Base-by-base conservation (phyloP, 1,284 basidiomycete genomes). In the Irpex sp. region DNA sequence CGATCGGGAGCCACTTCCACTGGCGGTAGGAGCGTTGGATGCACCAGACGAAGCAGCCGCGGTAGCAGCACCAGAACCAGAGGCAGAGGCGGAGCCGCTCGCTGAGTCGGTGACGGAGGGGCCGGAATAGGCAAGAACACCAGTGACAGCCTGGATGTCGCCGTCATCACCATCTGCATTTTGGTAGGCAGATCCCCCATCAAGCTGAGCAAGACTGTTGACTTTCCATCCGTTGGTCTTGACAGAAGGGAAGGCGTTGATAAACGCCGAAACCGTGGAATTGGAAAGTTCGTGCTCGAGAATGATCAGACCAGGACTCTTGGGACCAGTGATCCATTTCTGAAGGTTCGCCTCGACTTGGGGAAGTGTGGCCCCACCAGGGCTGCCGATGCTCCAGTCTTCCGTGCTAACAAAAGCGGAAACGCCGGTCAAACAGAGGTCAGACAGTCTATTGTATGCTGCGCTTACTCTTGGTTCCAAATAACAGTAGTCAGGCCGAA, bases 271-370 rank as follows among this genome's bases (percentile, higher is more conserved):
- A 47, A 93, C 84, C 21, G 88, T 80, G 61, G 78, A 69, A 54
- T 82, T 75, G 18, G 79, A 82, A n/a, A 89, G 75, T 73, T 95
- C 94, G 74, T 96, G 94, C 74, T 95, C 90, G 64, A 96, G 81
- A 63, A 93, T 80, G 66, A 94, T 81, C 18, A 94, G 80, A 39
- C 93, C 93, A 8, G 88, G 86, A 9, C 72, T 74, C 71, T 92
- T 90, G 56, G 87, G 77, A 52, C 86, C 83, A 48, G 79, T 74
- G 45, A 88, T 73, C 84, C 86, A 91, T 59, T 75, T 66, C 21
- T 77, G 73, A 74, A 91, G 78, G 58, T 75, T 73, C 0, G 70
- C 58, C 52, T 79, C 72, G 64, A 91, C 79, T 36, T 67, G 67
- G 1, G 78, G 67, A 14, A 72, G 65, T 0, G 80, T 83, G 4